Conservation (phyloP, 345 rosid species). For the Salix viminalis region DNA sequence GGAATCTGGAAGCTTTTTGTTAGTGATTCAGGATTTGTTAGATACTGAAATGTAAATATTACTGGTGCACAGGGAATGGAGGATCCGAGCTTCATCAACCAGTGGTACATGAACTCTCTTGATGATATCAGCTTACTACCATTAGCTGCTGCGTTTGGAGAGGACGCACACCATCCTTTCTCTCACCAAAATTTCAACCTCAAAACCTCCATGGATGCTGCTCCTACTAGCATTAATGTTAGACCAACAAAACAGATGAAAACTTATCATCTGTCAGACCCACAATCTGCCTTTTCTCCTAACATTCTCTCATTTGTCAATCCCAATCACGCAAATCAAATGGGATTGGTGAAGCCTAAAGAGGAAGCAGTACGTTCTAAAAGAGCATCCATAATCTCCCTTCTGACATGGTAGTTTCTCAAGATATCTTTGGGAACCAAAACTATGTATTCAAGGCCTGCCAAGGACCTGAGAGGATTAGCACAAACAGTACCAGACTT, state of each 20-base stretch:
- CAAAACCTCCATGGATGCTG: conserved; percentile 18
- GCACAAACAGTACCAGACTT: conserved; percentile 23
- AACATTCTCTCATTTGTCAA: conserved; percentile 26
- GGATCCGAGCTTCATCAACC: conserved; percentile 40
- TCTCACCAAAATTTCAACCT: conserved; percentile 17
- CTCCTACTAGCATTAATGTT: neutral
- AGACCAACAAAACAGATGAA: conserved; percentile 45
- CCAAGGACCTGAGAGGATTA: conserved; percentile 28
- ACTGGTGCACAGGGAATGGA: conserved; percentile 43
- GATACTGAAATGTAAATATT: neutral
- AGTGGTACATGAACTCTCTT: conserved; percentile 42
- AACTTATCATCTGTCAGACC: conserved; percentile 15
- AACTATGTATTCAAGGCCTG: conserved; percentile 29
- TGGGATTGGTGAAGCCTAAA: conserved; percentile 39
- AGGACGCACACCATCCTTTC: conserved; percentile 28
- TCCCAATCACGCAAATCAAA: conserved; percentile 26
- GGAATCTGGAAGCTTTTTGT: neutral
- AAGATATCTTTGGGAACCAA: conserved; percentile 32
- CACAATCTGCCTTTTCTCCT: conserved; percentile 28
- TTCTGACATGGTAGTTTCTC: conserved; percentile 27
- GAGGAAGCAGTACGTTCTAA: conserved; percentile 31
- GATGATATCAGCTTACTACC: conserved; percentile 42
- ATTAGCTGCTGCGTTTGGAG: conserved; percentile 40
- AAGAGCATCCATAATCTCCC: conserved; percentile 14
- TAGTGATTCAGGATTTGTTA: neutral